These are phyloP conservation scores for Ophiocordyceps camponoti-rufipedis DNA, from an alignment of 2,329 filamentous ascomycete genomes.

Conservation along the genomic window DNA sequence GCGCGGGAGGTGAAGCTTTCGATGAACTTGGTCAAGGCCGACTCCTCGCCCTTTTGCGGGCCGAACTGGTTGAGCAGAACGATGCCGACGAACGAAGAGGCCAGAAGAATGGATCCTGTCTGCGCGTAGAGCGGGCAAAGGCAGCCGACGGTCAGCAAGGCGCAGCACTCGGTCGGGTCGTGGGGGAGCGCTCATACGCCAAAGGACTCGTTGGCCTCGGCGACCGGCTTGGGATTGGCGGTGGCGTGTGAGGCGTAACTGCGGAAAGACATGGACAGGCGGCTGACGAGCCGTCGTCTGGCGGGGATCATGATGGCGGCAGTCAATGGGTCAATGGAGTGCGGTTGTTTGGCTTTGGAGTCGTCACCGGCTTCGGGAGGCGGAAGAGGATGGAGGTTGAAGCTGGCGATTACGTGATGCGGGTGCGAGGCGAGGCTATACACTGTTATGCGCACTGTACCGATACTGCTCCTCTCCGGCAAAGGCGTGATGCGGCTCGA, in stretches of 20 bases:
- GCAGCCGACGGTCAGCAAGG: not conserved
- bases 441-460: too few relatives aligned
- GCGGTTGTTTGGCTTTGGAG: not conserved
- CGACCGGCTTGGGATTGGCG: constrained; percentile 25
- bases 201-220: constrained; percentile 32
- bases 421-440: too few relatives aligned
- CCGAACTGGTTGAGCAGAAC: constrained; percentile 29
- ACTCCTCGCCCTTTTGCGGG: constrained; percentile 30
- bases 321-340: constrained; percentile 18
- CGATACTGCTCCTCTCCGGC: too few relatives aligned
- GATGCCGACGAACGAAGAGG: constrained; percentile 24
- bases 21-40: constrained; percentile 26
- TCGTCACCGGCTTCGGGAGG: not conserved
- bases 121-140: constrained; percentile 8
- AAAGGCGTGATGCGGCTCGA: too few relatives aligned
- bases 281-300: constrained; percentile 25
- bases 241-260: constrained; percentile 37
- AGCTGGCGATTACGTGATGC: not conserved
- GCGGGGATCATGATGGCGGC: constrained; percentile 20
- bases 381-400: not conserved
- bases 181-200: constrained; percentile 27
- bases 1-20: constrained; percentile 26
- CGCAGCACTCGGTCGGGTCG: not conserved
- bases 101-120: constrained; percentile 28
- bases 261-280: constrained; percentile 21